Conservation (phyloP, 495 filamentous ascomycete genomes). For the Aspergillus asperescens region DNA sequence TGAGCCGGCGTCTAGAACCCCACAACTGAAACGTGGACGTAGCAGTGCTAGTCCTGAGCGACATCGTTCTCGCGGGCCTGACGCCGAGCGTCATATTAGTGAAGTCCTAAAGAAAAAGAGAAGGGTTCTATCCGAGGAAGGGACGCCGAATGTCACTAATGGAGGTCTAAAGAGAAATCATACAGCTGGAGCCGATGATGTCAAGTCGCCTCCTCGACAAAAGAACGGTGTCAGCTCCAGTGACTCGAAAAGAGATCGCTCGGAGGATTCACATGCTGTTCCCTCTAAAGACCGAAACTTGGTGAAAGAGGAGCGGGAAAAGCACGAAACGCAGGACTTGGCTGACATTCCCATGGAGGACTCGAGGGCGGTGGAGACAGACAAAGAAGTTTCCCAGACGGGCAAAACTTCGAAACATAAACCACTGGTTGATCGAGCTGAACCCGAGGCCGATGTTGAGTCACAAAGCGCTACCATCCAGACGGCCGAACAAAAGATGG, state of each 20-base stretch:
- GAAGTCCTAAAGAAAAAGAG: slow-evolving; percentile 47
- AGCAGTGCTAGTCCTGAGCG: slow-evolving; percentile 63
- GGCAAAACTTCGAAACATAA: slow-evolving; percentile 21
- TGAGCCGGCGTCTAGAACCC: slow-evolving; percentile 19
- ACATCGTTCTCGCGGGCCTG: slow-evolving; percentile 48
- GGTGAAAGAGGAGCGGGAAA: slow-evolving; percentile 32
- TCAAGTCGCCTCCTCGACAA: slow-evolving; percentile 25
- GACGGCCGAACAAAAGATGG: slow-evolving; percentile 33
- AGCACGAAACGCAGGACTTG: slow-evolving; percentile 23
- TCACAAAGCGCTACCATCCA: slow-evolving; percentile 8
- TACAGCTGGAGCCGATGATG: slow-evolving; percentile 15
- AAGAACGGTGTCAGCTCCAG: slow-evolving; percentile 20
- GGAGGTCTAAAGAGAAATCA: slow-evolving; percentile 30
- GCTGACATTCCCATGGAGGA: slow-evolving; percentile 30
- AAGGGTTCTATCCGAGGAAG: slow-evolving; percentile 43
- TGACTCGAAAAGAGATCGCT: slow-evolving; percentile 14
- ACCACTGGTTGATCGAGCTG: slow-evolving; percentile 32
- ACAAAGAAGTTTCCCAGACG: slow-evolving; percentile 38
- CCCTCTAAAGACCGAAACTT: slow-evolving; percentile 18
- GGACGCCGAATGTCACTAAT: slow-evolving; percentile 29
- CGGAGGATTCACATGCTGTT: slow-evolving; percentile 18
- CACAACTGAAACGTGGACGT: slow-evolving; percentile 55
- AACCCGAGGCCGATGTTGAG: slow-evolving; percentile 38
- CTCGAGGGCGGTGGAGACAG: slow-evolving; percentile 31
- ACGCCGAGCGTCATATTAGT: slow-evolving; percentile 30